Evolutionary conservation across 371 early-diverging fungal species (phyloP).

Genomic region (Mortierella sp.): DNA sequence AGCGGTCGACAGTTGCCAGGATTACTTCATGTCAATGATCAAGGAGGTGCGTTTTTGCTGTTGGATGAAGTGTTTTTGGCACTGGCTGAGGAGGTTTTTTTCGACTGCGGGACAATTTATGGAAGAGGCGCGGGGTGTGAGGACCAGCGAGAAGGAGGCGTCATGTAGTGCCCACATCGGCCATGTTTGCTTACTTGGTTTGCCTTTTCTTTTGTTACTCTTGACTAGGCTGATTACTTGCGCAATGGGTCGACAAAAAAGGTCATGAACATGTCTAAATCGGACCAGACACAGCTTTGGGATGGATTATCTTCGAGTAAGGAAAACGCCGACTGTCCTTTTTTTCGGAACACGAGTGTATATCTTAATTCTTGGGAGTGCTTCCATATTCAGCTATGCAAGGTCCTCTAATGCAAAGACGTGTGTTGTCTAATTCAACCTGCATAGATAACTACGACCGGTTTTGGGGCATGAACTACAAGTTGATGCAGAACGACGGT

Average conservation of each 20-base stretch:
- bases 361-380: not conserved
- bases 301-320: constrained; percentile 69
- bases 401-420: not conserved
- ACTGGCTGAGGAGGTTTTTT: not conserved
- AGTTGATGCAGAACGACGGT: constrained; percentile 63
- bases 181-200: too few relatives aligned
- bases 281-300: constrained; percentile 81
- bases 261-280: constrained; percentile 82
- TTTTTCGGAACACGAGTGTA: not conserved
- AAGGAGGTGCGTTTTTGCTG: constrained; percentile 70
- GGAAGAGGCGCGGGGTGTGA: not conserved
- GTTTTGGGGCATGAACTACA: constrained; percentile 77
- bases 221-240: constrained; percentile 78
- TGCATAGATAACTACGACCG: constrained; percentile 65
- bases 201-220: not conserved
- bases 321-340: constrained; percentile 1
- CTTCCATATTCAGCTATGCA: not conserved
- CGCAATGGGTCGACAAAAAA: constrained; percentile 78
- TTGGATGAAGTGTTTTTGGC: not conserved
- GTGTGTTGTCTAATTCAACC: not conserved
- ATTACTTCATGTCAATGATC: constrained; percentile 84
- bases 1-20: constrained; percentile 68
- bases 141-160: not conserved
- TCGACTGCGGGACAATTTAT: constrained; percentile 9
- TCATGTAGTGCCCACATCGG: not conserved